These are phyloP conservation scores for Xanthoconium separans DNA, from an alignment of 1,284 basidiomycete genomes.

Conservation along the genomic window DNA sequence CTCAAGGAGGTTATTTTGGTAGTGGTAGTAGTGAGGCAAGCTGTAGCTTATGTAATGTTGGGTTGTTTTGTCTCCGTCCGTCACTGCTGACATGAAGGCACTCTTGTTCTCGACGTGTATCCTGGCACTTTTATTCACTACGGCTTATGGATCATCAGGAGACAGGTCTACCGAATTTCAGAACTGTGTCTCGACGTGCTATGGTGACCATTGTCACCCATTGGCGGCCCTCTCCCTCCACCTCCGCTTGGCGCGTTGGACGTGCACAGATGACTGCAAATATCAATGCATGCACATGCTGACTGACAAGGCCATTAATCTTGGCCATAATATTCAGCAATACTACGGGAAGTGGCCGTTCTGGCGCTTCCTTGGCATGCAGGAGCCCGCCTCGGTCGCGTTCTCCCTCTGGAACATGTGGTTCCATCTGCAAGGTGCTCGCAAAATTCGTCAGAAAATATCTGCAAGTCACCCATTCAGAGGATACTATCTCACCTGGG, in stretches of 20 bases:
- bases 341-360: slow-evolving; percentile 99
- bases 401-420: slow-evolving; percentile 88
- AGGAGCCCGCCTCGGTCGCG: slow-evolving; percentile 91
- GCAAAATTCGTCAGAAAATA: slow-evolving; percentile 49
- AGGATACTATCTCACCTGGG: slow-evolving; percentile 68
- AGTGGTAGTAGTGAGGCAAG: background rate
- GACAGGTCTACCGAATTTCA: slow-evolving; percentile 57
- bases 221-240: slow-evolving; percentile 40
- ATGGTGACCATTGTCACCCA: slow-evolving; percentile 31
- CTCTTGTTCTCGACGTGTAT: slow-evolving; percentile 7
- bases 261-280: slow-evolving; percentile 85
- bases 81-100: slow-evolving; percentile 15
- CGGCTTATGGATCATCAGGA: slow-evolving; percentile 47
- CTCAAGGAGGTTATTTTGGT: no score
- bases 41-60: slow-evolving; percentile 19
- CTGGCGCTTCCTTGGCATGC: slow-evolving; percentile 80
- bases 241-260: slow-evolving; percentile 65
- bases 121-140: slow-evolving; percentile 12
- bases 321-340: slow-evolving; percentile 58
- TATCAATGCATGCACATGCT: slow-evolving; percentile 88
- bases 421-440: slow-evolving; percentile 63
- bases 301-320: slow-evolving; percentile 59
- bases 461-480: slow-evolving; percentile 67
- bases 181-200: slow-evolving; percentile 50
- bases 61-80: background rate